Evolutionary conservation across 441 rosid species (phyloP).

Genomic region (Bocquillonia castaneifolia): DNA sequence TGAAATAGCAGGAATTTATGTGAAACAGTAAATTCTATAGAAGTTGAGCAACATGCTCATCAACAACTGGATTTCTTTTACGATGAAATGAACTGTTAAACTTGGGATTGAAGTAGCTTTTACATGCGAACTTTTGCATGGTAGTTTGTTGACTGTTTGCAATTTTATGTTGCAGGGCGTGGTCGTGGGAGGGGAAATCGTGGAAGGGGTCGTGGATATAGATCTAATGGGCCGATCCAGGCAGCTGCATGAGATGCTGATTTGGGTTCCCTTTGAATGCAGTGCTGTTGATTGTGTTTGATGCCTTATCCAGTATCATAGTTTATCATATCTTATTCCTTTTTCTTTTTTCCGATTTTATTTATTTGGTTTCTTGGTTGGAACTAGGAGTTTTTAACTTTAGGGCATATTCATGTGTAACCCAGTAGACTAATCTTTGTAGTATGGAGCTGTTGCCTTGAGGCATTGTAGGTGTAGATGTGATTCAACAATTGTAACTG

Average conservation of each 20-base stretch:
- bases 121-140: background rate
- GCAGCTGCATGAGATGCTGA: slow-evolving; percentile 43
- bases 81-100: background rate
- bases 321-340: slow-evolving; percentile 31
- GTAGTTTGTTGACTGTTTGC: background rate
- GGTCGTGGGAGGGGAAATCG: slow-evolving; percentile 78
- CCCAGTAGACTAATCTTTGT: slow-evolving; percentile 27
- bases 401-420: slow-evolving; percentile 30
- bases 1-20: background rate
- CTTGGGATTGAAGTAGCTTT: too few species aligned
- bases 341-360: slow-evolving; percentile 11
- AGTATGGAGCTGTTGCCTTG: slow-evolving; percentile 18
- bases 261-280: slow-evolving; percentile 14
- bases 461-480: slow-evolving; percentile 23
- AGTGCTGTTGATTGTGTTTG: slow-evolving; percentile 24
- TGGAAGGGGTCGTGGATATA: slow-evolving; percentile 74
- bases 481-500: slow-evolving; percentile 30
- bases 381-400: slow-evolving; percentile 21
- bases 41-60: too few species aligned
- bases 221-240: slow-evolving; percentile 58
- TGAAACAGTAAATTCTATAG: background rate
- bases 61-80: too few species aligned
- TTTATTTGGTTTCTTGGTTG: slow-evolving; percentile 8
- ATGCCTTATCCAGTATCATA: slow-evolving; percentile 28
- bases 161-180: slow-evolving; percentile 42